These are phyloP conservation scores for Solanum corneliomulleri DNA, from an alignment of 257 asterid genomes.

Conservation along the genomic window DNA sequence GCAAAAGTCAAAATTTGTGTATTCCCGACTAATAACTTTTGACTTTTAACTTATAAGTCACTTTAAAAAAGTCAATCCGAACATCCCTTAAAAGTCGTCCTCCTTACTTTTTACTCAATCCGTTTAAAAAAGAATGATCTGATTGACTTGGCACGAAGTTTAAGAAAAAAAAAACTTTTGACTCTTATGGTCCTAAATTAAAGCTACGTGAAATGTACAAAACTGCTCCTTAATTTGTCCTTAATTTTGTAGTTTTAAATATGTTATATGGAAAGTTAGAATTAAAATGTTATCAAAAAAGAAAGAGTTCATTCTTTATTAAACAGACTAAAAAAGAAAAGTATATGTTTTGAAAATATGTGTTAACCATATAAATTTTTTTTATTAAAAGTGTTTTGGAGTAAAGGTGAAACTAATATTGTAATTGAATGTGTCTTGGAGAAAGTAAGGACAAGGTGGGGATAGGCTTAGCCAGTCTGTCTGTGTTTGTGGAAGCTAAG, in stretches of 20 bases:
- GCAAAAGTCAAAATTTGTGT: background rate
- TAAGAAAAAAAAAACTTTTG: too few relatives aligned
- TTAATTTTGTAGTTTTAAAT: too few relatives aligned
- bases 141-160: too few relatives aligned
- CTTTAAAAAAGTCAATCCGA: background rate
- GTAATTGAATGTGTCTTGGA: background rate
- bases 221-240: too few relatives aligned
- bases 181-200: too few relatives aligned
- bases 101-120: background rate
- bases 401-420: background rate
- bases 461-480: slow-evolving; percentile 2
- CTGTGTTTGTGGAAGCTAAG: background rate
- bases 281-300: too few relatives aligned
- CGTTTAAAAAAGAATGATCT: too few relatives aligned
- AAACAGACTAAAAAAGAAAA: too few relatives aligned
- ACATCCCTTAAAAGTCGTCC: background rate
- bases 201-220: too few relatives aligned
- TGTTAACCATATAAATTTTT: background rate
- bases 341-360: background rate
- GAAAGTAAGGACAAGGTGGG: background rate
- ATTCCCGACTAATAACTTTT: background rate
- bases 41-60: too few relatives aligned
- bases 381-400: background rate
- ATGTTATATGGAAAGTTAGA: too few relatives aligned
- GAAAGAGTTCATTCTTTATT: too few relatives aligned